phyloP scores from a whole-genome alignment of 2,329 filamentous ascomycete species.

The Byssochlamys sp. region DNA sequence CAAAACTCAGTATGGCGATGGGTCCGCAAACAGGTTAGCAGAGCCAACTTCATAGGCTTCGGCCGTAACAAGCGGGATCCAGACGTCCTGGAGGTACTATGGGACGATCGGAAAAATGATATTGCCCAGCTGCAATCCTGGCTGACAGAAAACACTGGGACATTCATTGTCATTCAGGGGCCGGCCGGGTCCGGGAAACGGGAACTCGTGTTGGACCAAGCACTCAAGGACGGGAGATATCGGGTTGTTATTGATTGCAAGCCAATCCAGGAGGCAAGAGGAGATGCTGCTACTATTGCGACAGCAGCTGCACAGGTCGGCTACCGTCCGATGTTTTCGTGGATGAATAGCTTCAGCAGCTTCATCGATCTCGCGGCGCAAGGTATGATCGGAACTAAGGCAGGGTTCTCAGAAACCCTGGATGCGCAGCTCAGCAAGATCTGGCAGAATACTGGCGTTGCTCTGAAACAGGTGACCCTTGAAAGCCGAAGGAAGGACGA shows the following conservation, averaged over 20 bases:
- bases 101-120: constrained; percentile 73
- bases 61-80: constrained; percentile 46
- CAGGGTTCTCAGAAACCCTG: constrained; percentile 84
- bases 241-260: constrained; percentile 88
- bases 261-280: constrained; percentile 78
- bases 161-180: constrained; percentile 87
- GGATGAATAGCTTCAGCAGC: constrained; percentile 90
- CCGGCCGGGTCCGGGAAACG: constrained; percentile 84
- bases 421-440: constrained; percentile 86
- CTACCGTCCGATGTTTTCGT: constrained; percentile 87
- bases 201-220: constrained; percentile 77
- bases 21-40: constrained; percentile 58
- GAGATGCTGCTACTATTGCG: constrained; percentile 75
- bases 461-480: constrained; percentile 68
- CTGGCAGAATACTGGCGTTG: constrained; percentile 68
- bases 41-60: constrained; percentile 38
- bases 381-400: constrained; percentile 86
- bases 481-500: constrained; percentile 61
- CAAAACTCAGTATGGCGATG: constrained; percentile 68
- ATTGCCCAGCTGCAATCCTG: constrained; percentile 76
- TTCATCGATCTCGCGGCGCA: constrained; percentile 87
- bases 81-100: constrained; percentile 67
- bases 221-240: constrained; percentile 63
- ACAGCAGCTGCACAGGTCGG: constrained; percentile 74
- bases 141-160: constrained; percentile 80